phyloP scores from a whole-genome alignment of 208 protist species.

The Acanthamoeba sp. region DNA sequence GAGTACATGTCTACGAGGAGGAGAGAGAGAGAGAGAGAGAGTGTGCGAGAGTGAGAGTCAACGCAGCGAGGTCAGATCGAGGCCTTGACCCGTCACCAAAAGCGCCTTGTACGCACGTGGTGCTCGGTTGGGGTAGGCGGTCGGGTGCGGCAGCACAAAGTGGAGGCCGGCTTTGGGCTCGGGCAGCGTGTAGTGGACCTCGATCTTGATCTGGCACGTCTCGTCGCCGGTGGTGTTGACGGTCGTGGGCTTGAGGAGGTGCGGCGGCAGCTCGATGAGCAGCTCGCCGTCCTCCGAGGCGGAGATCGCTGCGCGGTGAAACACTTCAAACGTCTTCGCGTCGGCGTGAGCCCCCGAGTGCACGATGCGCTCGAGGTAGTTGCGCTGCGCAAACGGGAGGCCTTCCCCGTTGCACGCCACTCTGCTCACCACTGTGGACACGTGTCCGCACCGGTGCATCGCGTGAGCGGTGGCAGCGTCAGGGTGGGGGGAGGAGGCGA shows the following conservation, averaged over 20 bases:
- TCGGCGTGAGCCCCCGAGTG: constrained; percentile 45
- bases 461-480: neutral
- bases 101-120: neutral
- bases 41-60: too few species aligned
- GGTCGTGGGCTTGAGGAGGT: neutral
- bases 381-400: neutral
- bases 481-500: neutral
- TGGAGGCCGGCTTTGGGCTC: neutral
- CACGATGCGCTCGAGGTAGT: constrained; percentile 55
- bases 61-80: too few species aligned
- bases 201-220: neutral
- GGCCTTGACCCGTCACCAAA: too few species aligned
- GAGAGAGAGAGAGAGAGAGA: neutral
- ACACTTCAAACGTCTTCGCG: constrained; percentile 74
- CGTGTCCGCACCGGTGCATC: too few species aligned
- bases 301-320: constrained; percentile 67
- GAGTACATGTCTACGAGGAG: constrained; percentile 81
- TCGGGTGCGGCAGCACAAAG: neutral
- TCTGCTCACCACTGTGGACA: constrained; percentile 13
- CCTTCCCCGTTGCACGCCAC: neutral
- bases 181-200: neutral
- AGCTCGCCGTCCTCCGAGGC: constrained; percentile 79
- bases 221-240: neutral
- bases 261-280: constrained; percentile 76
- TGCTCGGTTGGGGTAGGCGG: constrained; percentile 24